Conservation (phyloP, 768 basidiomycete species). For the Tulasnella sp. region DNA sequence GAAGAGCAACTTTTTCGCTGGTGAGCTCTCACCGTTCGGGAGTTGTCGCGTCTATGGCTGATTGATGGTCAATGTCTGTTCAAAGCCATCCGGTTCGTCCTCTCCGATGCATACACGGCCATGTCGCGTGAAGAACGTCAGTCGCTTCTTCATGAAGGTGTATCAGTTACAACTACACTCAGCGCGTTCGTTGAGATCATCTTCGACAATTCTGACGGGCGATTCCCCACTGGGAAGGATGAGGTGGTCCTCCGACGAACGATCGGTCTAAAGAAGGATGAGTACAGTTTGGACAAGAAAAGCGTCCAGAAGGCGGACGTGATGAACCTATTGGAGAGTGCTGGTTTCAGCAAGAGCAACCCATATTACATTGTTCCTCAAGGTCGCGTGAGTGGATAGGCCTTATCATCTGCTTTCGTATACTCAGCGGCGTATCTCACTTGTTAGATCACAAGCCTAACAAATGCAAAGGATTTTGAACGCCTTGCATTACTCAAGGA, state of each 20-base stretch:
- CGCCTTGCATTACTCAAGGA: conserved; percentile 91
- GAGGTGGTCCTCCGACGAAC: conserved; percentile 85
- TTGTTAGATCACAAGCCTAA: conserved; percentile 80
- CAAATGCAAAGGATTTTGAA: conserved; percentile 94
- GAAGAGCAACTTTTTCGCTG: conserved; percentile 98
- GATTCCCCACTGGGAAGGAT: conserved; percentile 85
- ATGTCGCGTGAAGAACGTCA: conserved; percentile 91
- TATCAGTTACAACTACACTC: conserved; percentile 75
- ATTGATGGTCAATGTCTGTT: not conserved
- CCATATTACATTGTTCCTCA: conserved; percentile 99
- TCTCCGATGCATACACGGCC: conserved; percentile 95
- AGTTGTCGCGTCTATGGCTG: not conserved
- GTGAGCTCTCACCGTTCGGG: conserved; percentile 29
- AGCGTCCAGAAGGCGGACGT: conserved; percentile 93
- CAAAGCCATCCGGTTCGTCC: conserved; percentile 88
- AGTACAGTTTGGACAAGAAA: conserved; percentile 95
- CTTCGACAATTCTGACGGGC: conserved; percentile 88
- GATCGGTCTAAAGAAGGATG: conserved; percentile 96
- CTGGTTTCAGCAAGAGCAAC: conserved; percentile 96
- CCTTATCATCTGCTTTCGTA: not conserved
- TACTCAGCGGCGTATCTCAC: not conserved
- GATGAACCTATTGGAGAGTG: conserved; percentile 92
- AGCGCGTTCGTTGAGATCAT: conserved; percentile 96
- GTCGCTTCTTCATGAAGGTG: conserved; percentile 87
- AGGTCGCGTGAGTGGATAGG: conserved; percentile 61